Base-by-base conservation (phyloP, 345 rosid genomes). In the Toxicodendron radicans region DNA sequence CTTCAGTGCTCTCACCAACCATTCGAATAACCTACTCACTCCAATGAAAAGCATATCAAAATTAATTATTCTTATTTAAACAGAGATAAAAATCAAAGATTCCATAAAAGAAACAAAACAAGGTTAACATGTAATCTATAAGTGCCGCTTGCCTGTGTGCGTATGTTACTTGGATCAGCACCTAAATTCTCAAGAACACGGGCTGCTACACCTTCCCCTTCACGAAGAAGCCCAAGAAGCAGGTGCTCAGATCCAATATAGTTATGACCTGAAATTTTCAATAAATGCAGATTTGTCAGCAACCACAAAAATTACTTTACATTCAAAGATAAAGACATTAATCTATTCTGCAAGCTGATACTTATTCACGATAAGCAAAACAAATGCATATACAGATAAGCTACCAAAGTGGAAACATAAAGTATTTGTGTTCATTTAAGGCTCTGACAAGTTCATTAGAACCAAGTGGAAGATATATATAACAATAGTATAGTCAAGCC, bases 131-230 rank as follows among this genome's bases (percentile, higher is more conserved):
- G 66, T 43, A 32, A 66, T 41, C 38, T 52, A n/a, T 11, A 66
- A 14, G 33, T 3, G 76, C n/a, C 56, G 35, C 82, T 86, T 83
- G 81, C 99, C 97, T 96, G 99, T 3, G 97, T 88, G 64, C 97
- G 95, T 62, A 96, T 96, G 79, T 93, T 90, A 80, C 91, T 83
- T 13, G 97, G 90, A 68, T 93, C 99, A 79, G 91, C 94, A 72
- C 97, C 97, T 79, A 93, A 84, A 85, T 88, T 93, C 89, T 96
- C 98, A 62, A 96, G 89, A 79, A 93, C 98, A 83, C 97, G 97
- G 27, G 97, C 99, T 23, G 99, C 98, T 54, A 96, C 98, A 78
- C 99, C 99, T 86, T 96, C 99, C 61, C 99, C 99, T 84, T 96
- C 99, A 33, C 97, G 93, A 64, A 96, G 94, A 66, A 93, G 87